Evolutionary conservation across 2,329 filamentous ascomycete genomes (phyloP).

Genomic region (Hymenoscyphus repandus): DNA sequence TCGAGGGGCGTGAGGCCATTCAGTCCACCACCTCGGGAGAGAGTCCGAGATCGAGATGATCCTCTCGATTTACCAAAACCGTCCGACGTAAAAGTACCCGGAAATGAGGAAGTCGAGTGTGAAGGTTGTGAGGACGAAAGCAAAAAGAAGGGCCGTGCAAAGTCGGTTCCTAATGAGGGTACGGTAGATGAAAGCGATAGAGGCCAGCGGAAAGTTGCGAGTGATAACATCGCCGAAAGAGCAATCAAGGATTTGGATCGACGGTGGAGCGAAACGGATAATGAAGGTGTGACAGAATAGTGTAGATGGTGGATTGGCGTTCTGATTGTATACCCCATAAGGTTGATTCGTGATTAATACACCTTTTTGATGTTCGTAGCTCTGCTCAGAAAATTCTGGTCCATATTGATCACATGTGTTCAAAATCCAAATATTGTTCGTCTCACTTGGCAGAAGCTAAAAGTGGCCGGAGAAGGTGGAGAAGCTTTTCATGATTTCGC

Average conservation of each 20-base stretch:
- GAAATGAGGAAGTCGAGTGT: constrained; percentile 9
- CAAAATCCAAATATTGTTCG: too few species aligned
- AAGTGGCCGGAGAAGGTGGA: too few species aligned
- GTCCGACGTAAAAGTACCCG: constrained; percentile 9
- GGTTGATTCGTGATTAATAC: constrained; percentile 5
- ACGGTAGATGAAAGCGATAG: constrained; percentile 4
- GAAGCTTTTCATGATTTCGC: too few species aligned
- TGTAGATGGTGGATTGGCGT: not conserved
- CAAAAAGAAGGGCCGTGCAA: not conserved
- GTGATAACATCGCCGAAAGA: constrained; percentile 3
- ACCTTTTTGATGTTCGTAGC: not conserved
- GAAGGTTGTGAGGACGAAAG: constrained; percentile 16
- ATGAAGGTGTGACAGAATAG: constrained; percentile 20
- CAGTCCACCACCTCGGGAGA: constrained; percentile 45
- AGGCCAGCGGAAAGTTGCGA: constrained; percentile 1
- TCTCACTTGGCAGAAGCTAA: too few species aligned
- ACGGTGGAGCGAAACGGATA: constrained; percentile 29
- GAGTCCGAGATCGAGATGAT: constrained; percentile 9
- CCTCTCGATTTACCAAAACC: constrained; percentile 9
- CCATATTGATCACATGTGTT: too few species aligned
- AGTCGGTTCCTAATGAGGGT: constrained; percentile 10
- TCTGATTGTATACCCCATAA: constrained; percentile 7
- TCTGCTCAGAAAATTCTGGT: not conserved
- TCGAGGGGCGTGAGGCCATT: constrained; percentile 53
- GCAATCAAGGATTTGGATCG: constrained; percentile 18